phyloP scores from a whole-genome alignment of 1,139 yeast species.

The Blastobotrys aristatus region DNA sequence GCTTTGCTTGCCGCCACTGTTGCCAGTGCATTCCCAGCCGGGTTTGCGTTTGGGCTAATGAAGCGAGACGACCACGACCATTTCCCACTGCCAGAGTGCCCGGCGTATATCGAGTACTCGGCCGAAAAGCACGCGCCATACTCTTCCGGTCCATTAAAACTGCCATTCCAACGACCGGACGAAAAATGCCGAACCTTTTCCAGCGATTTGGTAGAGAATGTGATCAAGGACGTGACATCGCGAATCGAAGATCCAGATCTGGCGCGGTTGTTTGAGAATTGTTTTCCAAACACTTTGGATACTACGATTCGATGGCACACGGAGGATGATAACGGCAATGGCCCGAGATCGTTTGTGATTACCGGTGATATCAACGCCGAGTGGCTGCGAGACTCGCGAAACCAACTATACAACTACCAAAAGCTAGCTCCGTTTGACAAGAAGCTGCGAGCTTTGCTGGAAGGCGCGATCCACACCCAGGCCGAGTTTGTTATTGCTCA shows the following conservation, averaged over 20 bases:
- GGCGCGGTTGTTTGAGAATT: conserved; percentile 68
- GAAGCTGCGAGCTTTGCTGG: conserved; percentile 46
- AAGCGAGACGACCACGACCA: conserved; percentile 5
- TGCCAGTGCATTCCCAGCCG: not conserved
- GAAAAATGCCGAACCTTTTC: conserved; percentile 65
- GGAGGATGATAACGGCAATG: conserved; percentile 27
- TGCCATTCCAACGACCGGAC: conserved; percentile 73
- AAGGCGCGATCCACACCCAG: conserved; percentile 77
- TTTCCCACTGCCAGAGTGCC: conserved; percentile 27
- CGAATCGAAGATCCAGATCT: conserved; percentile 57
- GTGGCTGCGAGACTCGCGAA: conserved; percentile 78
- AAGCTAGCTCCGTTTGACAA: conserved; percentile 49
- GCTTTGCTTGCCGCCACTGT: not conserved
- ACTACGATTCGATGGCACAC: conserved; percentile 76
- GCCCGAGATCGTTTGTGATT: conserved; percentile 48
- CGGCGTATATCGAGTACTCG: conserved; percentile 38
- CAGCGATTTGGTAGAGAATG: conserved; percentile 54
- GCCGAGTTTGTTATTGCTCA: conserved; percentile 52
- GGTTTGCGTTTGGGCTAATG: not conserved
- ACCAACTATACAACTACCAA: conserved; percentile 72
- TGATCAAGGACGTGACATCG: conserved; percentile 47
- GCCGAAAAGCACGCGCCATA: conserved; percentile 27
- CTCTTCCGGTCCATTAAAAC: conserved; percentile 33
- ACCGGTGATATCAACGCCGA: conserved; percentile 86
- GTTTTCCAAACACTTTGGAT: conserved; percentile 80